These are phyloP conservation scores for Alliaria petiolata DNA, from an alignment of 345 rosid genomes.

Conservation along the genomic window DNA sequence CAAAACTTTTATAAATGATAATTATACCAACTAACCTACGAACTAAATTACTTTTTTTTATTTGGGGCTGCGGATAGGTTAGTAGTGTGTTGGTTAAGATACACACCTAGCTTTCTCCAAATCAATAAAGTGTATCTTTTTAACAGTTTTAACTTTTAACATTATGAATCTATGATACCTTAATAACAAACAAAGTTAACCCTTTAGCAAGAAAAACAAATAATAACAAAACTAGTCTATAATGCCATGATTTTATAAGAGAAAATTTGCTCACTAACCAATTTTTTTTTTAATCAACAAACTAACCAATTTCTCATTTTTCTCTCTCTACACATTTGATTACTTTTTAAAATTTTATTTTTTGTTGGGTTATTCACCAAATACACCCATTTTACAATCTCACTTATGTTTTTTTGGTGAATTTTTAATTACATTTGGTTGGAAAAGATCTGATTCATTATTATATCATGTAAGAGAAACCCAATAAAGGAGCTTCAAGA, in stretches of 20 bases:
- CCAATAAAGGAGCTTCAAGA: slow-evolving; percentile 27
- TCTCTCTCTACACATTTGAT: too few species aligned
- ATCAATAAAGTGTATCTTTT: slow-evolving; percentile 9
- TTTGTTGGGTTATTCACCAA: too few species aligned
- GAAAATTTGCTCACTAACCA: too few species aligned
- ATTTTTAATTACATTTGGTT: not conserved
- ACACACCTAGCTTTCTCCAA: slow-evolving; percentile 5
- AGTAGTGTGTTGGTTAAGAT: slow-evolving; percentile 26
- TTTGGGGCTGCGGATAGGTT: not conserved
- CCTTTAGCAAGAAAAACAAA: too few species aligned
- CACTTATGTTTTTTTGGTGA: not conserved
- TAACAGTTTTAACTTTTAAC: not conserved
- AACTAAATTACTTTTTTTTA: not conserved
- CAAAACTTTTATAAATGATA: not conserved
- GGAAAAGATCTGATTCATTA: not conserved
- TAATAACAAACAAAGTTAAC: not conserved
- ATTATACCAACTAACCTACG: slow-evolving; percentile 2
- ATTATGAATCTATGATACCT: slow-evolving; percentile 21
- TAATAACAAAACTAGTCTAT: too few species aligned
- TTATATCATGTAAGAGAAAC: slow-evolving; percentile 10
- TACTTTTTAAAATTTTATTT: too few species aligned
- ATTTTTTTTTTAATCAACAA: too few species aligned
- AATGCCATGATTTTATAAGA: slow-evolving; percentile 23
- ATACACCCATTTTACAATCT: too few species aligned
- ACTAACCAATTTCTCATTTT: too few species aligned